Evolutionary conservation across 805 yeast species (phyloP).

Genomic region (Starmerella ratchasimensis): DNA sequence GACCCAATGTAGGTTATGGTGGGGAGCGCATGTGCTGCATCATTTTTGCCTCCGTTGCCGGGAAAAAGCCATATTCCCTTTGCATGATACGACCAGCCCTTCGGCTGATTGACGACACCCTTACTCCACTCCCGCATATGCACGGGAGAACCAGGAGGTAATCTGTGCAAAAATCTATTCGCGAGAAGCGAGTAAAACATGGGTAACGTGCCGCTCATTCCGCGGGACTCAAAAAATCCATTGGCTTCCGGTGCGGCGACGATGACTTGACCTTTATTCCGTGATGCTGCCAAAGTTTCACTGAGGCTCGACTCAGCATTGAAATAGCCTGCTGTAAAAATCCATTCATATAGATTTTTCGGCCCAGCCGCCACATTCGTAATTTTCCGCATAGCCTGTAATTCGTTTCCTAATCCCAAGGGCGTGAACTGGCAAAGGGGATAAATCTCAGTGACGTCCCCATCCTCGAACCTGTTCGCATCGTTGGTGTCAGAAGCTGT

Average conservation of each 20-base stretch:
- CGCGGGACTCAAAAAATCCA: slow-evolving; percentile 76
- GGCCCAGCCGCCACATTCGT: slow-evolving; percentile 1
- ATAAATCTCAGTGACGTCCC: slow-evolving; percentile 51
- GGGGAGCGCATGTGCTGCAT: slow-evolving; percentile 31
- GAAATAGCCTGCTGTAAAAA: slow-evolving; percentile 93
- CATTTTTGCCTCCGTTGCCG: slow-evolving; percentile 40
- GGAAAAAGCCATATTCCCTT: slow-evolving; percentile 73
- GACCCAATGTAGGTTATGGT: slow-evolving; percentile 72
- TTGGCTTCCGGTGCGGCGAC: slow-evolving; percentile 92
- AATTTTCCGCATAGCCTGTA: slow-evolving; percentile 39
- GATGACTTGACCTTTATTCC: slow-evolving; percentile 45
- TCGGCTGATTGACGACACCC: slow-evolving; percentile 66
- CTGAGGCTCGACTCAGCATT: slow-evolving; percentile 72
- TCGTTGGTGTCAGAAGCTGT: too few species aligned
- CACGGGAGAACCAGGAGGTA: slow-evolving; percentile 37
- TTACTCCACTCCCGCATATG: slow-evolving; percentile 69
- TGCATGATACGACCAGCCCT: slow-evolving; percentile 97
- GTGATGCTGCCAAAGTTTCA: slow-evolving; percentile 36
- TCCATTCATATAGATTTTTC: slow-evolving; percentile 54
- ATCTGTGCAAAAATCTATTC: slow-evolving; percentile 46
- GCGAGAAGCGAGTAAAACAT: slow-evolving; percentile 75
- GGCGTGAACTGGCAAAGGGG: slow-evolving; percentile 91
- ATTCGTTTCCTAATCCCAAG: slow-evolving; percentile 70
- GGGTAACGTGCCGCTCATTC: slow-evolving; percentile 70
- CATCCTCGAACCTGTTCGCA: too few species aligned